Evolutionary conservation across 768 basidiomycete genomes (phyloP).

Genomic region (Leccinum subtestaceum): DNA sequence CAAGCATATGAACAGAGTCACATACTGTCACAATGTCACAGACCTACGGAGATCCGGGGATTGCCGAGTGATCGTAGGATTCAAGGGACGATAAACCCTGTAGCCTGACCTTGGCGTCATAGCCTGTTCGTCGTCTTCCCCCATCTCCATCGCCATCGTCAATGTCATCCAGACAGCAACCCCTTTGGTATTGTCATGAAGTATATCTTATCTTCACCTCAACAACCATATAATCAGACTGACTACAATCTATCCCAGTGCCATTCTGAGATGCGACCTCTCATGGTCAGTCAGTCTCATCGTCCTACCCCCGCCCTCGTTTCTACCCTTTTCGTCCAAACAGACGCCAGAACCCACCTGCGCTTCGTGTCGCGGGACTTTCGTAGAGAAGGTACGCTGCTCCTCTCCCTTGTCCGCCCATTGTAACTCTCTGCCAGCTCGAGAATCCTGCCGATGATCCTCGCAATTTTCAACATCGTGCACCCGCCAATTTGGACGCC

Average conservation of each 20-base stretch:
- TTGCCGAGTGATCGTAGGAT: conserved; percentile 4
- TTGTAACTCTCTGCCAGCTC: conserved; percentile 45
- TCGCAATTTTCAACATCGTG: conserved; percentile 53
- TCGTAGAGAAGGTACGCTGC: conserved; percentile 66
- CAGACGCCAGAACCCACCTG: conserved; percentile 83
- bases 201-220: conserved; percentile 33
- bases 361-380: conserved; percentile 75
- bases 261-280: conserved; percentile 81
- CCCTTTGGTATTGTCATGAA: conserved; percentile 76
- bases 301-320: neutral
- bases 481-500: conserved; percentile 25
- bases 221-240: conserved; percentile 4
- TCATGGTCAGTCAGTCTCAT: conserved; percentile 58
- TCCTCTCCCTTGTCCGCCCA: neutral
- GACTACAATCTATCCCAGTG: conserved; percentile 49
- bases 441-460: conserved; percentile 77
- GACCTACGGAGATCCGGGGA: conserved; percentile 10
- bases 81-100: neutral
- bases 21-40: too few relatives aligned
- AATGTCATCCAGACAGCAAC: conserved; percentile 65
- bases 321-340: conserved; percentile 6
- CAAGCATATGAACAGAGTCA: neutral
- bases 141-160: conserved; percentile 8
- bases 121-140: neutral
- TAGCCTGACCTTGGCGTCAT: conserved; percentile 10